These are phyloP conservation scores for Mortierella sp. DNA, from an alignment of 371 early-diverging fungal species.

Conservation along the genomic window DNA sequence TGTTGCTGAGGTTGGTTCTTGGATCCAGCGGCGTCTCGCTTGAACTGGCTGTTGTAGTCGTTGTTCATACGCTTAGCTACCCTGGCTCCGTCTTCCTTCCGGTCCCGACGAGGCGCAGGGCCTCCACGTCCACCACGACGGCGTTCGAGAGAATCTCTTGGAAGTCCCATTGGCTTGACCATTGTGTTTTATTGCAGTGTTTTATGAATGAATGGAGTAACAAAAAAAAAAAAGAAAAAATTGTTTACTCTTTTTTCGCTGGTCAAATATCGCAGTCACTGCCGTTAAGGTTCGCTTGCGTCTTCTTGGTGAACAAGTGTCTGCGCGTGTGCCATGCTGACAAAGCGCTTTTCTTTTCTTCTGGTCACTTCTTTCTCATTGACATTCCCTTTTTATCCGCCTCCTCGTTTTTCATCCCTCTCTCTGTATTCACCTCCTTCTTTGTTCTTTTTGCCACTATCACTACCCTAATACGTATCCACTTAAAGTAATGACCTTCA, in stretches of 20 bases:
- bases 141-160: constrained; percentile 48
- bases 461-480: not conserved
- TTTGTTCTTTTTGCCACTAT: not conserved
- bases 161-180: constrained; percentile 40
- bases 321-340: too few relatives aligned
- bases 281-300: too few relatives aligned
- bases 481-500: constrained; percentile 25
- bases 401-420: not conserved
- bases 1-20: not conserved
- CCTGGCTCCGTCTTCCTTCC: constrained; percentile 25
- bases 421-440: not conserved
- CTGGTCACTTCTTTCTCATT: too few relatives aligned
- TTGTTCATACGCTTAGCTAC: constrained; percentile 36
- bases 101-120: constrained; percentile 45
- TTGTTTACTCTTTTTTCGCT: not conserved
- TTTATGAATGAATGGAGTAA: not conserved
- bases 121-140: constrained; percentile 51
- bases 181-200: not conserved
- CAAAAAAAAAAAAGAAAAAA: constrained; percentile 10
- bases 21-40: constrained; percentile 5
- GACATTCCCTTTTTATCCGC: too few relatives aligned
- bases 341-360: too few relatives aligned
- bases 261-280: too few relatives aligned
- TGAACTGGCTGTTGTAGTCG: constrained; percentile 44
- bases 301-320: too few relatives aligned